Evolutionary conservation across 441 rosid species (phyloP), one percentile per base, ranked within the genome.

Genomic region (Melastoma candidum): DNA sequence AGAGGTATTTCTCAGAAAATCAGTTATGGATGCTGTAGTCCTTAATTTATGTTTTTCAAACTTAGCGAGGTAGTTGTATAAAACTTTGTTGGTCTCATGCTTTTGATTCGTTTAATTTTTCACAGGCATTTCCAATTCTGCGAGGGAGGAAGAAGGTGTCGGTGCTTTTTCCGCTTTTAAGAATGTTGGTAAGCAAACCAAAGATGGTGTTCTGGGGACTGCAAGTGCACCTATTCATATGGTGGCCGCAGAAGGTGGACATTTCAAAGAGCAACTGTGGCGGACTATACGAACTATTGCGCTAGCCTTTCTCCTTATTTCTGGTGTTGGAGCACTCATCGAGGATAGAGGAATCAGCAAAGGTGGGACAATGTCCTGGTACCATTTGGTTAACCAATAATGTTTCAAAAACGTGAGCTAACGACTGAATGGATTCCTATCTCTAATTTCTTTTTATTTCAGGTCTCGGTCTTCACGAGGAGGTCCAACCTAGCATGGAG

Each of bases 181-280:
- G 76, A 88, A 82, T 71, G 67, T 79, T 8, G 93, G 95, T 36
- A 93, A 82, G 70, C 1, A 70, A 51, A 61, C 81, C 47, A 82
- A 83, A 68, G 85, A 78, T 26, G 87, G 86, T 52, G 51, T 62
- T 56, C 87, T 92, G 60, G 98, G 98, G 53, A 88, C 90, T 58
- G 74, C 95, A 41, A 48, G 62, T 75, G 83, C 95, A 49, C 98
- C 98, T 7, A 88, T 93, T 58, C 95, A 93, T 63, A 84, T 84
- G 77, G 83, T 88, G 58, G 59, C 95, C 6, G 57, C 81, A 41
- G 97, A 86, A 72, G 89, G 95, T 67, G 85, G 88, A 61, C 77
- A 80, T 59, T 84, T 92, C 66, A 93, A 93, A 62, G 95, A 93
- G 74, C 97, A 88, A 65, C 68, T 93, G 6, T 93, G 97, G 98